A percentile compares a stretch with the other conserved stretches of the same genome.
These are phyloP conservation scores for Pulveroboletus sp. DNA, from an alignment of 768 basidiomycete species.

Conservation along the genomic window DNA sequence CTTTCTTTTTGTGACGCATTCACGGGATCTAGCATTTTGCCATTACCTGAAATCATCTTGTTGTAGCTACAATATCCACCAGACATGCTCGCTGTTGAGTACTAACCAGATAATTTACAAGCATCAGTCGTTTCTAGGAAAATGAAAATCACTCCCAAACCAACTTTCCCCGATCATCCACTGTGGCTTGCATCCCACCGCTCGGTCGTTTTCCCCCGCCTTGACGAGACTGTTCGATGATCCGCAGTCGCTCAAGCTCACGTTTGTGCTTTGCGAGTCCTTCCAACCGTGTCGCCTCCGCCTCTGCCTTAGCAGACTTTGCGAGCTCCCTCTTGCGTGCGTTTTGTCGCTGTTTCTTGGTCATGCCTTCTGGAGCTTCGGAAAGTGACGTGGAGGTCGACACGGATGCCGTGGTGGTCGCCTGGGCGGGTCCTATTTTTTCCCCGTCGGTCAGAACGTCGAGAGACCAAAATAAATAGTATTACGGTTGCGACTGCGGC, in stretches of 20 bases:
- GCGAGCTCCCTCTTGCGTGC: slow-evolving; percentile 51
- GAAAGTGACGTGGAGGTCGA: slow-evolving; percentile 15
- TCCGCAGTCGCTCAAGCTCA: slow-evolving; percentile 52
- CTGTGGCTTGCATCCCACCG: slow-evolving; percentile 61
- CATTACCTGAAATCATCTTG: slow-evolving; percentile 12
- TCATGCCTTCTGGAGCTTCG: slow-evolving; percentile 44
- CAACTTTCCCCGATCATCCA: slow-evolving; percentile 53
- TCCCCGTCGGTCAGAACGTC: background rate
- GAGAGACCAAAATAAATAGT: slow-evolving; percentile 8
- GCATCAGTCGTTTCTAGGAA: slow-evolving; percentile 8
- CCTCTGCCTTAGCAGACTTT: slow-evolving; percentile 55
- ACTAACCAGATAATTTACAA: slow-evolving; percentile 25
- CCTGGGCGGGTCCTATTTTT: slow-evolving; percentile 15
- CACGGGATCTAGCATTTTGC: slow-evolving; percentile 21
- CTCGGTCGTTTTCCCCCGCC: slow-evolving; percentile 32
- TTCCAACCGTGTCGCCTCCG: slow-evolving; percentile 48
- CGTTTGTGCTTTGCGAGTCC: slow-evolving; percentile 55
- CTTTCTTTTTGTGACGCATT: slow-evolving; percentile 14
- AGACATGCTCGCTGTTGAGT: slow-evolving; percentile 8
- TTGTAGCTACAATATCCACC: slow-evolving; percentile 15
- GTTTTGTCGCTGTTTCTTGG: slow-evolving; percentile 71
- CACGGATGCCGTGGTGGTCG: slow-evolving; percentile 9
- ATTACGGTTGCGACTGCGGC: slow-evolving; percentile 44
- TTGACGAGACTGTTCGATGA: slow-evolving; percentile 40
- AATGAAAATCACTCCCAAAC: slow-evolving; percentile 44